Base-by-base conservation (phyloP, 1,139 yeast genomes). In the Taphrina deformans region DNA sequence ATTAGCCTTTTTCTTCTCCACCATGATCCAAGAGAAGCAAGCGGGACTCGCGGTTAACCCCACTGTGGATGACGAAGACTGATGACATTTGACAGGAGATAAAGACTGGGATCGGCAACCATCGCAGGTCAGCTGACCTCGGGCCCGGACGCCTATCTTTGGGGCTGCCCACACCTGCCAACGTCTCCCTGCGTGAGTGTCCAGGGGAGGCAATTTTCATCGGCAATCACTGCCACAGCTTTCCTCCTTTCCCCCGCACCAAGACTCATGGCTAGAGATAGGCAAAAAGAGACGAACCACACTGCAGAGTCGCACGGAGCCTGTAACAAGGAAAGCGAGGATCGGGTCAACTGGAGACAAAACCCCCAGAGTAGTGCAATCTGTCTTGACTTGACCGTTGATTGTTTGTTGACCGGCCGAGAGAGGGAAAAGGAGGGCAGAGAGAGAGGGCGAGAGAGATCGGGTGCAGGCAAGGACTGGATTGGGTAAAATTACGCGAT, bases 1-100 rank as follows among this genome's bases (percentile, higher is more conserved):
- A 18, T 23, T 48, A 6, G 48, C 56, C 10, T 29, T 59, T 16
- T 18, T 59, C 38, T 46, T 51, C 40, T 53, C 63, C 18, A 35
- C 56, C 12, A 10, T 59, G 27, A 48, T 59, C 12, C 63, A 21
- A 24, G 63, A 50, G 31, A 48, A 38, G 50, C 35, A 48, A 3
- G 35, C 35, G 53, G 53, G 53, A n/a, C n/a, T 26, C 14, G 35
- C 53, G 53, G 53, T 10, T 45, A 12, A 10, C 24, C 21, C 50
- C 27, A 18, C 26, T 12, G 21, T 16, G n/a, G 44, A 38, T 38
- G 44, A 16, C 16, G 44, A 38, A 38, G 44, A 38, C 6, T 29
- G 44, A 38, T 7, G n/a, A 14, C 5, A 6, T 16, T 7, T 38
- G 44, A 38, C 44, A 38, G 21, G 21, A n/a, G 21, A 38, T 38